phyloP scores from a whole-genome alignment of 148 eudicot genomes.

The Fagopyrum esculentum region DNA sequence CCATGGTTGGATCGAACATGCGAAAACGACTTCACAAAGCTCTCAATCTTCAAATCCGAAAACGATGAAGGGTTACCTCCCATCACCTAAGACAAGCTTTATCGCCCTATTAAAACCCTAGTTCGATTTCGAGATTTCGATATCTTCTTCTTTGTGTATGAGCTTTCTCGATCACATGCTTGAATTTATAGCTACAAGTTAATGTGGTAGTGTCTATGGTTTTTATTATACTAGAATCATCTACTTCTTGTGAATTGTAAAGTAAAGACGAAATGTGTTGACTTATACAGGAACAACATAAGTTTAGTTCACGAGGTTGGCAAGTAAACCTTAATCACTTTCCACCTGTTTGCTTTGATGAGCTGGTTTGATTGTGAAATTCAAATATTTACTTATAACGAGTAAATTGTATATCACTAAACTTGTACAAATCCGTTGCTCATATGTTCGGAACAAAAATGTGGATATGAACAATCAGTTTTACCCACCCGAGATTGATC shows the following conservation, averaged over 20 bases:
- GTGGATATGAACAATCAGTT: too few species aligned
- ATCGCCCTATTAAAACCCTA: background rate
- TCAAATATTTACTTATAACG: background rate
- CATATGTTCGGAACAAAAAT: too few species aligned
- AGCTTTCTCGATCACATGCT: background rate
- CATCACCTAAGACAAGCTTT: constrained; percentile 5
- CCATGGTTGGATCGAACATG: constrained; percentile 6
- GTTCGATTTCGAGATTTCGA: background rate
- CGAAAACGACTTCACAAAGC: background rate
- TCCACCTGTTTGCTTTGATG: background rate
- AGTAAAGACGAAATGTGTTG: constrained; percentile 3
- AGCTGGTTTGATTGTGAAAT: constrained; percentile 2
- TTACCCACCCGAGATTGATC: too few species aligned
- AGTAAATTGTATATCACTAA: too few species aligned
- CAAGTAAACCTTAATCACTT: background rate
- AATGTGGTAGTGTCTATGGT: background rate
- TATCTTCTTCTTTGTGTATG: background rate
- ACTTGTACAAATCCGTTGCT: too few species aligned
- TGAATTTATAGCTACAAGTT: background rate
- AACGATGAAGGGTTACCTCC: constrained; percentile 7
- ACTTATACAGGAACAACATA: background rate
- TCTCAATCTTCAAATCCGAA: background rate
- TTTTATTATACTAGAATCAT: background rate
- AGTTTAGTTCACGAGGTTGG: constrained; percentile 4
- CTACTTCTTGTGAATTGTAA: background rate